phyloP scores from a whole-genome alignment of 805 yeast genomes.

The Spathaspora boniae region DNA sequence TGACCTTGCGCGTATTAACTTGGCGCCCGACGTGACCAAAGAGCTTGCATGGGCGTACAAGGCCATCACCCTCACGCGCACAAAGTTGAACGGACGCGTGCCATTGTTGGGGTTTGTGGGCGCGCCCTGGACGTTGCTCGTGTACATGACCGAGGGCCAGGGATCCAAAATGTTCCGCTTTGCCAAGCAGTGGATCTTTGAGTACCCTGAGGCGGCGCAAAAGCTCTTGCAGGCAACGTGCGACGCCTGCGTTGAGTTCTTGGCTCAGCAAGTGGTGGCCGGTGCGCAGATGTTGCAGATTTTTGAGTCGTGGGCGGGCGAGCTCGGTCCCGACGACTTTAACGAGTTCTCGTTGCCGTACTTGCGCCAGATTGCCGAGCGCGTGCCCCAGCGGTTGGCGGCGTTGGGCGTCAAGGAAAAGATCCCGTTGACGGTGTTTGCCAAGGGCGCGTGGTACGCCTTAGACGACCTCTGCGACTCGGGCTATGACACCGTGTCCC shows the following conservation, averaged over 20 bases:
- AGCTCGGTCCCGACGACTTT: slow-evolving; percentile 87
- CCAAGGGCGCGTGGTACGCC: slow-evolving; percentile 98
- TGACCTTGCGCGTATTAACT: slow-evolving; percentile 58
- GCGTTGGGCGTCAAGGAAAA: slow-evolving; percentile 69
- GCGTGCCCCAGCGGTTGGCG: slow-evolving; percentile 62
- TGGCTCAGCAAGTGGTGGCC: slow-evolving; percentile 92
- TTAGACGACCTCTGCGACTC: slow-evolving; percentile 76
- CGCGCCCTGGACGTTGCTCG: slow-evolving; percentile 96
- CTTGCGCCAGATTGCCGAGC: slow-evolving; percentile 66
- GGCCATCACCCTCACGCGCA: slow-evolving; percentile 88
- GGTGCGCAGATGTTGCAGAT: slow-evolving; percentile 98
- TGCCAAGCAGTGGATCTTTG: slow-evolving; percentile 90
- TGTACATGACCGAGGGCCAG: slow-evolving; percentile 97
- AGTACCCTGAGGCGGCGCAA: slow-evolving; percentile 69
- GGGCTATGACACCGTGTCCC: slow-evolving; percentile 83
- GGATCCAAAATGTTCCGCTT: slow-evolving; percentile 88
- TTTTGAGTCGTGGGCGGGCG: slow-evolving; percentile 98
- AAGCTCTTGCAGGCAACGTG: slow-evolving; percentile 71
- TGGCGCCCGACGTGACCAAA: slow-evolving; percentile 66
- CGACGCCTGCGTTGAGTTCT: slow-evolving; percentile 85
- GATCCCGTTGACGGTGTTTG: slow-evolving; percentile 86
- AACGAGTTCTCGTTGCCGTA: slow-evolving; percentile 87
- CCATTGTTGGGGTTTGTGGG: slow-evolving; percentile 96
- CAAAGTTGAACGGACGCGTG: slow-evolving; percentile 81
- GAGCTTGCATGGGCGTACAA: slow-evolving; percentile 93